Conservation (phyloP, 768 basidiomycete species). For the Trametes punicea region DNA sequence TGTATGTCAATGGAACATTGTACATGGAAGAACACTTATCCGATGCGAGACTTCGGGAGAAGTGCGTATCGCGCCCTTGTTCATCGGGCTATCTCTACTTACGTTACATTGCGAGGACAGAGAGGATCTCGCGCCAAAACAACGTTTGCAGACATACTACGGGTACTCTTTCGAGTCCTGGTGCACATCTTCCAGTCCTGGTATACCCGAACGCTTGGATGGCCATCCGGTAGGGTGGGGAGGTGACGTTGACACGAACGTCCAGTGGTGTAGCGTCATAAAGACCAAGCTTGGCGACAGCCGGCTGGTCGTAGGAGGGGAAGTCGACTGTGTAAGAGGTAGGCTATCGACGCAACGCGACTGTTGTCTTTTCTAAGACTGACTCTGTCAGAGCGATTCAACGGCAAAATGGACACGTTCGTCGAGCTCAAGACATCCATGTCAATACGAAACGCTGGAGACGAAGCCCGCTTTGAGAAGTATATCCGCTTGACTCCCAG, state of each 20-base stretch:
- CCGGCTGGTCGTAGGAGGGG: slow-evolving; percentile 78
- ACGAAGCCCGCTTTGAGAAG: slow-evolving; percentile 80
- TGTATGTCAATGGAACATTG: slow-evolving; percentile 65
- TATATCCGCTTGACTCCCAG: slow-evolving; percentile 30
- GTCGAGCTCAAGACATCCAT: slow-evolving; percentile 89
- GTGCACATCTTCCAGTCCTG: slow-evolving; percentile 52
- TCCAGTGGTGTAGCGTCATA: slow-evolving; percentile 88
- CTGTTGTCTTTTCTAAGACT: background rate
- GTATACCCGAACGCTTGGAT: slow-evolving; percentile 7
- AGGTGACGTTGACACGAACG: slow-evolving; percentile 81
- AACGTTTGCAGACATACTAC: slow-evolving; percentile 68
- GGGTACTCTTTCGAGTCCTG: slow-evolving; percentile 91
- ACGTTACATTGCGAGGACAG: too few relatives aligned
- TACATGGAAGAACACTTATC: slow-evolving; percentile 73
- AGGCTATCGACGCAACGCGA: slow-evolving; percentile 16
- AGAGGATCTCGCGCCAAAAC: slow-evolving; percentile 60
- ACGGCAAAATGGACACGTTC: slow-evolving; percentile 61
- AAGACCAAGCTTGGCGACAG: slow-evolving; percentile 77
- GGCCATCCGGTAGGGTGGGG: slow-evolving; percentile 54
- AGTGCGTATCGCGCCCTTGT: too few relatives aligned
- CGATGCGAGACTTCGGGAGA: slow-evolving; percentile 56
- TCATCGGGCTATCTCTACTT: too few relatives aligned
- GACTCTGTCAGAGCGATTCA: slow-evolving; percentile 50
- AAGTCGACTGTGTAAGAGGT: slow-evolving; percentile 89
- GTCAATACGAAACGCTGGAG: slow-evolving; percentile 57